Conservation (phyloP, 2,329 filamentous ascomycete species). For the Leptosphaerulina australis region DNA sequence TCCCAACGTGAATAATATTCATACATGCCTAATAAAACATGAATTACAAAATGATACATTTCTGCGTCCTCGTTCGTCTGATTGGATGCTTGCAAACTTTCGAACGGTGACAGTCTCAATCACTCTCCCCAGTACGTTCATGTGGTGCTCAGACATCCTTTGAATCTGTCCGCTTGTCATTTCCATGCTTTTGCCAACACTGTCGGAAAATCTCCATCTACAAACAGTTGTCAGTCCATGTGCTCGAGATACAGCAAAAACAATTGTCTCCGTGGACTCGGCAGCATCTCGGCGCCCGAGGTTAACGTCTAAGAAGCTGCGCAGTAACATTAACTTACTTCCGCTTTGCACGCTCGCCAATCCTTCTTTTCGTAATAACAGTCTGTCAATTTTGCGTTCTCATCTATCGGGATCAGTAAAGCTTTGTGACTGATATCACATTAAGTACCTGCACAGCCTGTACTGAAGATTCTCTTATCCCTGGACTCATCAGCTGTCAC, state of each 20-base stretch:
- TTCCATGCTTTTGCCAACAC: constrained; percentile 91
- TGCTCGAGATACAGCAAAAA: neutral
- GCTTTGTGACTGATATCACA: neutral
- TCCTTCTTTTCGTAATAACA: constrained; percentile 97
- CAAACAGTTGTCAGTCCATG: neutral
- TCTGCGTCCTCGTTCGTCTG: neutral
- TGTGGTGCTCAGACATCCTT: constrained; percentile 65
- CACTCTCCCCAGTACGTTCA: neutral
- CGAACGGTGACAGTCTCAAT: neutral
- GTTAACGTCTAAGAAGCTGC: constrained; percentile 10
- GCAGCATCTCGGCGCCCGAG: constrained; percentile 35
- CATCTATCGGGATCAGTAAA: constrained; percentile 61
- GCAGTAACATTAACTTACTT: constrained; percentile 65
- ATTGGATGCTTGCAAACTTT: neutral
- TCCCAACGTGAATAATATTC: constrained; percentile 12
- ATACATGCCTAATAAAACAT: constrained; percentile 10
- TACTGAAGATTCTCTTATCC: constrained; percentile 98
- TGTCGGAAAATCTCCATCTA: constrained; percentile 89
- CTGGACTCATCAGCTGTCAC: constrained; percentile 54
- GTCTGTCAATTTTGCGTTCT: constrained; percentile 89
- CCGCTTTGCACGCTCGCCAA: constrained; percentile 85
- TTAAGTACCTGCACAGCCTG: constrained; percentile 79
- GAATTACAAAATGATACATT: neutral
- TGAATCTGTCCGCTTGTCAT: constrained; percentile 78
- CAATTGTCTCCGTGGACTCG: constrained; percentile 24